Evolutionary conservation across 2,329 filamentous ascomycete genomes (phyloP), one percentile per base, ranked within the genome.

Genomic region (Botrytis hyacinthi): DNA sequence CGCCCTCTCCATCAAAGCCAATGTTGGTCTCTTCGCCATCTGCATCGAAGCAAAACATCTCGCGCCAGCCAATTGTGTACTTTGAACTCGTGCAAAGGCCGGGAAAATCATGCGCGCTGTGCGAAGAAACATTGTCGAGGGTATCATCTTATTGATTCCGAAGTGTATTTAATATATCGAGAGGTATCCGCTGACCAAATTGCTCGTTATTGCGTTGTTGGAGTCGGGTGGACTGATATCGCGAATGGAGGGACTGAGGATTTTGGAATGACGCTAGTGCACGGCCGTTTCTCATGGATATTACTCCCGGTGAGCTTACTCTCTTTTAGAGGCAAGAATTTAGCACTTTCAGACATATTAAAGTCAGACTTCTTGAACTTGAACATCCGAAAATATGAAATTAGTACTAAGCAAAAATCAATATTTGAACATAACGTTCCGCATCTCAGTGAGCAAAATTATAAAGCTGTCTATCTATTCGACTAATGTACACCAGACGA

Each of bases 41-140:
- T 60, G 73, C 16, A 77, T 72, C 18, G 71, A 70, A 40, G 65
- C 65, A 12, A 78, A 77, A 63, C 77, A 77, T 22, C 68, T 73
- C 65, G 73, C 71, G 54, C 75, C 67, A 14, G 67, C 69, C 22
- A 70, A 51, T 51, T 57, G 59, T 16, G 46, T 51, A 65, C 61
- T 46, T 35, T 46, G 48, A 40, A 70, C 62, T 46, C 32, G 71
- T 35, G 60, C 29, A 32, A 77, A 69, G 20, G 73, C 61, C 16
- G 74, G 74, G 65, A 77, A 75, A 26, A 78, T 26, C 26, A 74
- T 67, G 26, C 77, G 77, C 51, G 76, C 74, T 40, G 78, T 75
- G 74, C 77, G 78, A 26, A 79, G 71, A 63, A 78, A 63, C 29
- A 73, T 74, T 1, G 71, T 74, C 40, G 74, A 59, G 32, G 70